A percentile compares a stretch with the other conserved stretches of the same genome.
phyloP scores from a whole-genome alignment of 2,329 filamentous ascomycete genomes.

The Venturia effusa region DNA sequence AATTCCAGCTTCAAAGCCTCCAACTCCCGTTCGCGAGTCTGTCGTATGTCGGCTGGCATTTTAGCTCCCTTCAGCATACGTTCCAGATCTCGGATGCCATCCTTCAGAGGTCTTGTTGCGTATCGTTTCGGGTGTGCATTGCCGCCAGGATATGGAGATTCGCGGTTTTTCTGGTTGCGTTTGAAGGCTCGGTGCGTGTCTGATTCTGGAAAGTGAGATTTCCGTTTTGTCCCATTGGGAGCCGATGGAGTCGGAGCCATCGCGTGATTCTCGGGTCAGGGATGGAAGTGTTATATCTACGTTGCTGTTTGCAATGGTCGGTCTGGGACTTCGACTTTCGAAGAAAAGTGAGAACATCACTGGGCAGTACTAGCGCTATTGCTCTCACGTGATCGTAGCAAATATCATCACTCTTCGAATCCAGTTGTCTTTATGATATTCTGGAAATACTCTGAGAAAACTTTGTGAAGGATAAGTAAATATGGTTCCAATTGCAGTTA shows the following conservation, averaged over 20 bases:
- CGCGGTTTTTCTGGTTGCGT: conserved; percentile 8
- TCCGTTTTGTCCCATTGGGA: background rate
- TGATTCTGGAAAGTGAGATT: background rate
- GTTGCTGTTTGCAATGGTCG: no score
- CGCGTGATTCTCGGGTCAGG: no score
- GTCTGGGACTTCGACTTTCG: no score
- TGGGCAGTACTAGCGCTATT: no score
- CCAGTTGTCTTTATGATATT: no score
- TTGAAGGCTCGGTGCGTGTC: conserved; percentile 17
- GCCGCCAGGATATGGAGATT: background rate
- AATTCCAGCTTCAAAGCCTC: conserved; percentile 56
- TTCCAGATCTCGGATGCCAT: conserved; percentile 58
- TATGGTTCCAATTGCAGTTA: no score
- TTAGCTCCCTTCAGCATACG: conserved; percentile 50
- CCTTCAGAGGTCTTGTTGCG: conserved; percentile 53
- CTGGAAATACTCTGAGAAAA: no score
- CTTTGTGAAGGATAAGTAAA: no score
- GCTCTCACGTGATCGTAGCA: no score
- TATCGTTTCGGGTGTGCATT: conserved; percentile 24
- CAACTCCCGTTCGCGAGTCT: conserved; percentile 63
- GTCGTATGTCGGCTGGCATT: conserved; percentile 55
- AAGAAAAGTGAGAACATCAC: no score
- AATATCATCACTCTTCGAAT: no score
- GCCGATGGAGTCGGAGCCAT: background rate
- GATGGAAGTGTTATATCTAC: background rate